Base-by-base conservation (phyloP, 2,329 filamentous ascomycete species). In the Nemania abortiva region DNA sequence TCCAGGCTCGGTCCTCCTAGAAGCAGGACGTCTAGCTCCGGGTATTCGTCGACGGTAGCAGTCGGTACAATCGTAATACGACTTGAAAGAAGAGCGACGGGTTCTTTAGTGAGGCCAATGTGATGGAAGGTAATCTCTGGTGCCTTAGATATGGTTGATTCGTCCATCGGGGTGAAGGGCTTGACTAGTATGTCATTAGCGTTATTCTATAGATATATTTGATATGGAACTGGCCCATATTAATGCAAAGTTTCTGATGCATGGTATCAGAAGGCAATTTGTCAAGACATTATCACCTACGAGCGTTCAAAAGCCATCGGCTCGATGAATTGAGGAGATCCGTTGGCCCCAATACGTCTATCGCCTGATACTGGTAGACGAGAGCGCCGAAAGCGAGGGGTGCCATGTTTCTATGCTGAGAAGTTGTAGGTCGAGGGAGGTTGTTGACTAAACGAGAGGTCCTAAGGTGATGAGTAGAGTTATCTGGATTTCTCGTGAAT, bases 311-410 rank as follows among this genome's bases (percentile, higher is more conserved):
- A n/a, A 68, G 37, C 2, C 13, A 6, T 18, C 18, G 2, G 24
- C 50, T 20, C 37, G 49, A 22, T 45, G 66, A 68, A 13, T 68
- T 68, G 20, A 65, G 22, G n/a, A 68, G 61, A 27, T 68, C 66
- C 3, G 61, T 68, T 37, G 61, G 20, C 6, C 66, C 66, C 10
- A 68, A 20, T 27, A 68, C 66, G 56, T 68, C 66, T 15, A 68
- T 61, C 4, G 61, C 61, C 42, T 68, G 66, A 31, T 68, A 68
- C 13, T 68, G 22, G 18, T 68, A 68, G 50, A 56, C 39, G 13
- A 65, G 66, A 5, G 61, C 37, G 18, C 66, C 66, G 11, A 68
- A 31, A 15, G 56, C 57, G 15, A 68, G 31, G 42, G 24, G 66
- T 22, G 66, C 49, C 66, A 68, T 68, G 7, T 61, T 65, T 55